Evolutionary conservation across 441 rosid genomes (phyloP).

Genomic region (Melianthus villosus): DNA sequence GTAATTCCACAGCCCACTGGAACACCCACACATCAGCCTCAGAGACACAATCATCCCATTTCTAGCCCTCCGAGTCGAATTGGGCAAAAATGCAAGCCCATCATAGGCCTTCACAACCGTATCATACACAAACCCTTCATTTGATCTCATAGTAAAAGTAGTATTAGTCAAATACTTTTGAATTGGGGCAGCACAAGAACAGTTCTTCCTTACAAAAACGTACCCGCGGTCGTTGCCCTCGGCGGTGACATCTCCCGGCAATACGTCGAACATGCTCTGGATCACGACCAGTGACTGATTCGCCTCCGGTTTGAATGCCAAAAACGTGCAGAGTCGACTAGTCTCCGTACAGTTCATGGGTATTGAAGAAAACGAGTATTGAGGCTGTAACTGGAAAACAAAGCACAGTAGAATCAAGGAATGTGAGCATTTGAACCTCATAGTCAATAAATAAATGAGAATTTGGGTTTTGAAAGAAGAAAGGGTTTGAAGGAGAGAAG

Average conservation of each 20-base stretch:
- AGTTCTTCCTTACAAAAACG: conserved; percentile 60
- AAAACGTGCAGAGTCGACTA: conserved; percentile 63
- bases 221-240: conserved; percentile 36
- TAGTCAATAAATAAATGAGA: no score
- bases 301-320: conserved; percentile 52
- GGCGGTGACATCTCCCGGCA: conserved; percentile 42
- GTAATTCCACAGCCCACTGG: conserved; percentile 90
- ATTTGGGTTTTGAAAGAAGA: no score
- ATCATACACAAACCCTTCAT: conserved; percentile 41
- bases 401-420: conserved; percentile 13
- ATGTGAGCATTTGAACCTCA: no score
- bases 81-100: conserved; percentile 59
- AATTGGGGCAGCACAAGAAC: conserved; percentile 50
- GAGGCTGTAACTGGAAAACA: conserved; percentile 11
- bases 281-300: conserved; percentile 49
- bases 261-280: conserved; percentile 89
- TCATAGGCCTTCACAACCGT: conserved; percentile 51
- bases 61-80: conserved; percentile 33
- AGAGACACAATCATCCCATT: conserved; percentile 59
- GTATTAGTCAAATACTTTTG: conserved; percentile 56
- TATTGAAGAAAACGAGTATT: conserved; percentile 17
- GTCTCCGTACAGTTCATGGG: conserved; percentile 84
- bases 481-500: no score
- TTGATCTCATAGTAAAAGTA: conserved; percentile 66
- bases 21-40: conserved; percentile 85